Conservation (phyloP, 2,329 filamentous ascomycete species). For the Juglanconis juglandina region DNA sequence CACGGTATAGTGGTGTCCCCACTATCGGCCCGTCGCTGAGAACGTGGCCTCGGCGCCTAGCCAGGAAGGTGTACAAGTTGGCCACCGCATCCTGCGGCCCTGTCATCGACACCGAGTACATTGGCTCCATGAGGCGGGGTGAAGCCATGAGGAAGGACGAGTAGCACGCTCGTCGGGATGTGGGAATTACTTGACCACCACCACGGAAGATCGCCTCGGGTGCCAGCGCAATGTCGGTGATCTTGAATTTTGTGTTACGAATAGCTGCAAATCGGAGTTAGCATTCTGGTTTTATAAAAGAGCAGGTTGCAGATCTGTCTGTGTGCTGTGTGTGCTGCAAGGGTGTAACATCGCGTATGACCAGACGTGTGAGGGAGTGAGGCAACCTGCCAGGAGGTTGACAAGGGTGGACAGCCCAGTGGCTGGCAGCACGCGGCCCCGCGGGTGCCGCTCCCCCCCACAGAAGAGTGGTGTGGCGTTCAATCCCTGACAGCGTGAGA, state of each 20-base stretch:
- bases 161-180: conserved; percentile 87
- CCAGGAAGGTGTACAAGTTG: conserved; percentile 86
- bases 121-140: conserved; percentile 91
- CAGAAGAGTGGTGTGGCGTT: background rate
- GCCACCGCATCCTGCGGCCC: conserved; percentile 86
- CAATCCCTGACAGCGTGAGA: background rate
- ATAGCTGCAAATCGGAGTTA: conserved; percentile 58
- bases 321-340: background rate
- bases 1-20: conserved; percentile 88
- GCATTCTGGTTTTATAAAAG: background rate
- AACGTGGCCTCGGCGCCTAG: conserved; percentile 85
- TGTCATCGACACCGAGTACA: conserved; percentile 90
- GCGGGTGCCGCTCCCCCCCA: conserved; percentile 7
- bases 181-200: conserved; percentile 96
- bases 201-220: conserved; percentile 91
- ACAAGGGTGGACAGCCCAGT: background rate
- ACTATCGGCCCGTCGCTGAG: conserved; percentile 91
- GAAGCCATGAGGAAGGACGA: conserved; percentile 96
- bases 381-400: conserved; percentile 10
- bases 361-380: conserved; percentile 1
- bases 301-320: background rate
- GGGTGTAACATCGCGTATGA: background rate
- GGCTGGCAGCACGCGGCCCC: conserved; percentile 12
- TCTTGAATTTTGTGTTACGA: conserved; percentile 94
- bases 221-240: conserved; percentile 85